Base-by-base conservation (phyloP, 495 filamentous ascomycete genomes). In the Oidiodendron maius region DNA sequence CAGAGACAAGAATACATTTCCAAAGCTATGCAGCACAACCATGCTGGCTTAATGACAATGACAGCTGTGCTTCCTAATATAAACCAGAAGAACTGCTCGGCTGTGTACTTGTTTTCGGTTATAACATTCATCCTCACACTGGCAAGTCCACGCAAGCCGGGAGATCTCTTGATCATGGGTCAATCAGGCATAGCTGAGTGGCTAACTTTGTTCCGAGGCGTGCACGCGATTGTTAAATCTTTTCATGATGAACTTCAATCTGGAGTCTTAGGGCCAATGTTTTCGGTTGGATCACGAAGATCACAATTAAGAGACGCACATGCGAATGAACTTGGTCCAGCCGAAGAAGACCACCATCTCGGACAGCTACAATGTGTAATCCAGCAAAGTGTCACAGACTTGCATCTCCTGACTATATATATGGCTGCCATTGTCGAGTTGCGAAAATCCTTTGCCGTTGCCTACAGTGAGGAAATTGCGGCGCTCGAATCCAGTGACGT, bases 101-200 rank as follows among this genome's bases (percentile, higher is more conserved):
- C 72, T 3, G 66, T 74, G 2, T 66, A 76, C 47, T 69, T 71
- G 15, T 73, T 77, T 47, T 71, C 73, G 23, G 64, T 71, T 32
- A 58, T 77, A 15, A 73, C 68, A 4, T 73, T 64, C 9, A 63
- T 70, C 4, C 64, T 74, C 34, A 58, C 67, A 28, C 68, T 77
- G 41, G 70, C 67, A 5, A 61, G 70, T 12, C 70, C 72, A 3
- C 61, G 61, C 17, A 52, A 69, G 3, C 61, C 63, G 1, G 59
- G 64, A n/a, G 52, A 64, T 26, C 60, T 70, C 2, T 55, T 72
- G 3, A 25, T 70, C 12, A 48, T 65, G 34, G 61, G 64, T 15
- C 42, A 57, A 4, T 60, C 61, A n/a, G 54, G 52, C 3, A 52
- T 67, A 24, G 28, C 67, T 0, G 60, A 66, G 13, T 71, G 68